Percentiles rank a stretch among this genome's conserved stretches.
Evolutionary conservation across 257 asterid species (phyloP).

Genomic region (Nicotiana sylvestris): DNA sequence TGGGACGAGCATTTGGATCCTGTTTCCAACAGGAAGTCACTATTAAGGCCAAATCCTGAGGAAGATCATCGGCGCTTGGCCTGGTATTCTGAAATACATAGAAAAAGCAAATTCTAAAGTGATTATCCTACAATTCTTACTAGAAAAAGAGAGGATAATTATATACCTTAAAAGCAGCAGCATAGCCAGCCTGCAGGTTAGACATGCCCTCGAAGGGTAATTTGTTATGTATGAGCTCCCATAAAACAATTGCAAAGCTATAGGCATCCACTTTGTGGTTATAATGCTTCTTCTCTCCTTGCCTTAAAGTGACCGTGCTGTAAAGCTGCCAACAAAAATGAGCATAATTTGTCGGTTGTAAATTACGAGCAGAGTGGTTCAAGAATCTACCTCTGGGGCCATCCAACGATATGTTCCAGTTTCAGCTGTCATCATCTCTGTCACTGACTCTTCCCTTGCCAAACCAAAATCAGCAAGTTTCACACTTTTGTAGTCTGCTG

Average conservation of each 20-base stretch:
- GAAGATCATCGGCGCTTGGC: constrained; percentile 80
- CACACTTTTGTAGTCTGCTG: constrained; percentile 66
- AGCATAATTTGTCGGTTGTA: not conserved
- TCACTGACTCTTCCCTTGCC: constrained; percentile 94
- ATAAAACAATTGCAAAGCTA: constrained; percentile 87
- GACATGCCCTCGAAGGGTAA: constrained; percentile 87
- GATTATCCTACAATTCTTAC: not conserved
- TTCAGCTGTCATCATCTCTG: constrained; percentile 99
- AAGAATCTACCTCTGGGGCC: constrained; percentile 69
- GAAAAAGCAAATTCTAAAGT: not conserved
- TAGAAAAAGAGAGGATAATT: not conserved
- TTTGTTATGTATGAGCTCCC: constrained; percentile 86
- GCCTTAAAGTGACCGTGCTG: constrained; percentile 88
- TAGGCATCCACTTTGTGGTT: constrained; percentile 95
- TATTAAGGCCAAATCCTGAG: constrained; percentile 57
- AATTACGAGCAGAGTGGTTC: not conserved
- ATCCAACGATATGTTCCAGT: constrained; percentile 97
- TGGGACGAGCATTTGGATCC: constrained; percentile 75
- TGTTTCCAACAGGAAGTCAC: constrained; percentile 92
- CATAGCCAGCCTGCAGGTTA: constrained; percentile 93
- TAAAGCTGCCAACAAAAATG: constrained; percentile 54
- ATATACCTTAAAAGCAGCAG: constrained; percentile 85
- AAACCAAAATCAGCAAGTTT: constrained; percentile 91
- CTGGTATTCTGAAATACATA: constrained; percentile 57
- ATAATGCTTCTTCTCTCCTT: constrained; percentile 93